phyloP scores from a whole-genome alignment of 768 basidiomycete species.

The Cystofilobasidium macerans region DNA sequence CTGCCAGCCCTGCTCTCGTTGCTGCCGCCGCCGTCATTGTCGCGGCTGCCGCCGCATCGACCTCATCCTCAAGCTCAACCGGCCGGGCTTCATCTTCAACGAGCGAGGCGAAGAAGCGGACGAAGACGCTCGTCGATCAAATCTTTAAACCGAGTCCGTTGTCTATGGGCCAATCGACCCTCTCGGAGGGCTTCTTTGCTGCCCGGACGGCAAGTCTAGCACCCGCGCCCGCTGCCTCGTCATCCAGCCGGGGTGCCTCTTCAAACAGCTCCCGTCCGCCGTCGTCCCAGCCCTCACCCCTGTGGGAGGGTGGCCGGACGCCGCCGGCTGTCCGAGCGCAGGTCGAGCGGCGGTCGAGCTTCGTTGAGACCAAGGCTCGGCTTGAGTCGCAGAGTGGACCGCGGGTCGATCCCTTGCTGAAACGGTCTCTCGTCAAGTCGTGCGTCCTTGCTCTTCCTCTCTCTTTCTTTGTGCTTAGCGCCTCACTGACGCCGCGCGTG shows the following conservation, averaged over 20 bases:
- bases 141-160: not conserved
- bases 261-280: too few species aligned
- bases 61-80: too few species aligned
- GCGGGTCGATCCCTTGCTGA: conserved; percentile 10
- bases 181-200: conserved; percentile 15
- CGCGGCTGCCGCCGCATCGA: not conserved
- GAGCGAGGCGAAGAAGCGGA: not conserved
- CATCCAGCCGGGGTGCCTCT: not conserved
- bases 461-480: not conserved
- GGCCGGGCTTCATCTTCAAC: not conserved
- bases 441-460: not conserved
- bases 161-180: conserved; percentile 6
- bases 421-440: conserved; percentile 17
- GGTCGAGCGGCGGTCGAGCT: not conserved
- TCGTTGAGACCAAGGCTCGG: not conserved
- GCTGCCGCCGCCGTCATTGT: not conserved
- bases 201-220: not conserved
- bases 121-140: not conserved
- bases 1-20: not conserved
- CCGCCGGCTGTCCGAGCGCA: not conserved
- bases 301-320: not conserved
- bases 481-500: not conserved
- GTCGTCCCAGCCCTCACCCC: not conserved
- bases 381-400: not conserved
- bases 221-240: not conserved